A percentile compares a stretch with the other conserved stretches of the same genome.
Evolutionary conservation across 495 filamentous ascomycete species (phyloP).

Genomic region (Aeminium ludgeri): DNA sequence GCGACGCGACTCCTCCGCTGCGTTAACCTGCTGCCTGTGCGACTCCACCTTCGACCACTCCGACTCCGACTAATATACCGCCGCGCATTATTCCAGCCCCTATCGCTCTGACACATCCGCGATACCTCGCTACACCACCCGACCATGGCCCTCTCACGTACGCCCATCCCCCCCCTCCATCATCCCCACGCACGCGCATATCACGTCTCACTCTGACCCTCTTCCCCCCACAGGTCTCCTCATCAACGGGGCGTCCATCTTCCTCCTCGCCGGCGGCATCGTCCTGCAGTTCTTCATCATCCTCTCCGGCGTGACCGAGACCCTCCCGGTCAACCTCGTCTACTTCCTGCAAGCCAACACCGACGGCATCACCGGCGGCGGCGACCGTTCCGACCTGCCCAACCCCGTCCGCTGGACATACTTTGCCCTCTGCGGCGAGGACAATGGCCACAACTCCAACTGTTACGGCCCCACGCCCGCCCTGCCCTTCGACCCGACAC

Average conservation of each 20-base stretch:
- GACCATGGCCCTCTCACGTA: neutral
- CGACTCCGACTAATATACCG: too few relatives aligned
- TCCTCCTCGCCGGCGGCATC: conserved; percentile 58
- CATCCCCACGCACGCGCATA: too few relatives aligned
- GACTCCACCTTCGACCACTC: too few relatives aligned
- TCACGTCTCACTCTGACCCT: too few relatives aligned
- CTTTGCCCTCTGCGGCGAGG: conserved; percentile 53
- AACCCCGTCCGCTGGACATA: conserved; percentile 67
- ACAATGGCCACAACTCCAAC: conserved; percentile 34
- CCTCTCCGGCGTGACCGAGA: conserved; percentile 43
- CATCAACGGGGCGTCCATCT: conserved; percentile 44
- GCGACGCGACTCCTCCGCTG: too few relatives aligned
- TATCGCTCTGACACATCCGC: too few relatives aligned
- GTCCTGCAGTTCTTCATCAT: conserved; percentile 68
- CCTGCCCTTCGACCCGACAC: conserved; percentile 47
- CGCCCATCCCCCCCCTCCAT: neutral
- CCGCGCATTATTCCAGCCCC: too few relatives aligned
- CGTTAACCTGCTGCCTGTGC: too few relatives aligned
- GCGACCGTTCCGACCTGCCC: conserved; percentile 30
- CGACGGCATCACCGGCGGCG: conserved; percentile 40
- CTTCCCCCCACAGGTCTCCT: conserved; percentile 16
- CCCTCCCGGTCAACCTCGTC: conserved; percentile 49
- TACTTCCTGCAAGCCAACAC: conserved; percentile 73
- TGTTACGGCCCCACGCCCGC: conserved; percentile 40
- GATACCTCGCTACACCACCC: too few relatives aligned